Evolutionary conservation across 306 rosid genomes (phyloP).

Genomic region (Leucaena leucocephala): DNA sequence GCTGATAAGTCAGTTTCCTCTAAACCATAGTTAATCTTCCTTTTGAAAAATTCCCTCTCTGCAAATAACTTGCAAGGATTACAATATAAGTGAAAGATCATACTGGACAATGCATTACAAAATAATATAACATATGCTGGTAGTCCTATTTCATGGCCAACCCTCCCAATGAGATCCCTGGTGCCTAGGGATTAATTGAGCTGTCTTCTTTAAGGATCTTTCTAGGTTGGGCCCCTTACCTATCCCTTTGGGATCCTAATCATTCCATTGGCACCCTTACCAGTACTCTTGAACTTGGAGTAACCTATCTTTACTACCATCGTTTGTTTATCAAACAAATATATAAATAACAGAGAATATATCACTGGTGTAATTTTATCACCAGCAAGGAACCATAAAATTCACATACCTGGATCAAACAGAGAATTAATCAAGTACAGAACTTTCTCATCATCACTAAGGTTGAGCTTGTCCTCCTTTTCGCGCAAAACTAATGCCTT

Average conservation of each 20-base stretch:
- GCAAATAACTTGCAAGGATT: conserved; percentile 71
- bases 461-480: conserved; percentile 70
- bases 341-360: conserved; percentile 1
- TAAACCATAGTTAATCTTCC: conserved; percentile 53
- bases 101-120: conserved; percentile 38
- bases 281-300: neutral
- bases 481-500: conserved; percentile 85
- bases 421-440: conserved; percentile 60
- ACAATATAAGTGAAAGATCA: conserved; percentile 58
- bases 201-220: neutral
- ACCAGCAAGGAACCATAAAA: conserved; percentile 33
- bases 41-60: conserved; percentile 72
- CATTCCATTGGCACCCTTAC: neutral
- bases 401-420: conserved; percentile 75
- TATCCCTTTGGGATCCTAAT: neutral
- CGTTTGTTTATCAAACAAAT: conserved; percentile 2
- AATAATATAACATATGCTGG: neutral
- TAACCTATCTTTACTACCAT: neutral
- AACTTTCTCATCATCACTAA: conserved; percentile 63
- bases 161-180: neutral
- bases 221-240: neutral
- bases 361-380: conserved; percentile 25
- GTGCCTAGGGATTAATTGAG: neutral
- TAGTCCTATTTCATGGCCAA: neutral
- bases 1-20: conserved; percentile 52